Conservation (phyloP, 352 stramenopile species). For the Plasmopara viticola region DNA sequence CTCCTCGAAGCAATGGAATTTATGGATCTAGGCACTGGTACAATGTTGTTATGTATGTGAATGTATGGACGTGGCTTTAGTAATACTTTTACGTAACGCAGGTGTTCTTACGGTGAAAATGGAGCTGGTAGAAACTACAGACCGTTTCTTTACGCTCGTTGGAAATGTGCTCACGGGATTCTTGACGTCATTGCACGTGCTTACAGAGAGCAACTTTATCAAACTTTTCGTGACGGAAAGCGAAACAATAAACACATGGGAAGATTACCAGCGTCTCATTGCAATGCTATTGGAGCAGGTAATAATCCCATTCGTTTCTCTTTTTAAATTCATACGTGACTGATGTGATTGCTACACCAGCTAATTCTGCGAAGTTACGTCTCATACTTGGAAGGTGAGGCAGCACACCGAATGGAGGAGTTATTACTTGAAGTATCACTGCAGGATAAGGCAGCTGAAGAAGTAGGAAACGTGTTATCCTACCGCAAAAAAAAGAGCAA, state of each 20-base stretch:
- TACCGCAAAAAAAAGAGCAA: constrained; percentile 32
- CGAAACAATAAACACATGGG: constrained; percentile 74
- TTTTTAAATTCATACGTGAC: not conserved
- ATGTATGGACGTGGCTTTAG: not conserved
- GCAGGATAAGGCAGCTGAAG: constrained; percentile 16
- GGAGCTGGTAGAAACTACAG: constrained; percentile 63
- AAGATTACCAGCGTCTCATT: constrained; percentile 77
- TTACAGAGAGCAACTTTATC: constrained; percentile 58
- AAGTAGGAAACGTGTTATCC: not conserved
- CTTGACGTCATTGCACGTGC: constrained; percentile 49
- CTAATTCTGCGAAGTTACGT: constrained; percentile 78
- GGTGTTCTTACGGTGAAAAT: constrained; percentile 82
- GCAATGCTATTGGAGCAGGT: constrained; percentile 81
- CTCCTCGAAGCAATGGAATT: constrained; percentile 86
- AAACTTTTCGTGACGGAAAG: constrained; percentile 73
- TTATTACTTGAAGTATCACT: constrained; percentile 54
- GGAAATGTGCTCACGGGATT: constrained; percentile 61
- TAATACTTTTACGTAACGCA: constrained; percentile 4
- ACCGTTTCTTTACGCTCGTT: constrained; percentile 60
- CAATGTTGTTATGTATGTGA: not conserved
- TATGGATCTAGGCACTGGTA: constrained; percentile 80
- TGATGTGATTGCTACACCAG: constrained; percentile 16
- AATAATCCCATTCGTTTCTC: not conserved
- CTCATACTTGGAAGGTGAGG: constrained; percentile 53
- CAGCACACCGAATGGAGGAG: constrained; percentile 67